Evolutionary conservation across 1,284 basidiomycete species (phyloP), one percentile per base, ranked within the genome.

Genomic region (Irpex sp.): DNA sequence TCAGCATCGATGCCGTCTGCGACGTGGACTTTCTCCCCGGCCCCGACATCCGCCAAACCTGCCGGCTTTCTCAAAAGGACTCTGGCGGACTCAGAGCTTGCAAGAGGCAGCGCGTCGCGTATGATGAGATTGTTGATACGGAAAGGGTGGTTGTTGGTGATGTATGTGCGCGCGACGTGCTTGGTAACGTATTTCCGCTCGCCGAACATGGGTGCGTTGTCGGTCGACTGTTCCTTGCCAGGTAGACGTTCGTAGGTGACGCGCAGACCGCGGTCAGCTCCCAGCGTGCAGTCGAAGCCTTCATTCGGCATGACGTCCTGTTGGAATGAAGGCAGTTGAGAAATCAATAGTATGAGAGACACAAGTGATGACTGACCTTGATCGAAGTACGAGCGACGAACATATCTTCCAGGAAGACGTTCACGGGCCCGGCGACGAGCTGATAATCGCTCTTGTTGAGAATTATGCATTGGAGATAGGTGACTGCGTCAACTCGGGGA

Each of bases 211-310:
- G 61, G 64, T 7, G 48, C 11, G 11, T 56, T 7, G 9, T 11
- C 9, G 31, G 7, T 56, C 7, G 6, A 73, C 60, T 76, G 72
- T 58, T 72, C 71, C 4, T 73, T 75, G 51, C 73, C 74, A 26
- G 75, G 72, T 21, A 72, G 75, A 59, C 82, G 82, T 8, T 74
- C 68, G 72, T 83, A 85, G 37, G 78, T 78, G 47, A 87, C 75
- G 62, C 80, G 77, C 47, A 82, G 75, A 2, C 79, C 76, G 2
- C 79, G 67, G 70, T 86, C 85, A 26, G 78, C 74, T 19, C 85
- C 85, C n/a, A 87, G 78, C 4, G 81, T 81, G 72, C 84, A 85
- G 34, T 73, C 71, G 74, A 88, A 86, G 13, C 74, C 77, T 59
- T 85, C 84, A 8, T 79, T 77, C 0, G 78, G 77, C 63, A 77